Evolutionary conservation across 2,329 filamentous ascomycete species (phyloP), one percentile per base, ranked within the genome.

Genomic region (Alternaria incomplexa): DNA sequence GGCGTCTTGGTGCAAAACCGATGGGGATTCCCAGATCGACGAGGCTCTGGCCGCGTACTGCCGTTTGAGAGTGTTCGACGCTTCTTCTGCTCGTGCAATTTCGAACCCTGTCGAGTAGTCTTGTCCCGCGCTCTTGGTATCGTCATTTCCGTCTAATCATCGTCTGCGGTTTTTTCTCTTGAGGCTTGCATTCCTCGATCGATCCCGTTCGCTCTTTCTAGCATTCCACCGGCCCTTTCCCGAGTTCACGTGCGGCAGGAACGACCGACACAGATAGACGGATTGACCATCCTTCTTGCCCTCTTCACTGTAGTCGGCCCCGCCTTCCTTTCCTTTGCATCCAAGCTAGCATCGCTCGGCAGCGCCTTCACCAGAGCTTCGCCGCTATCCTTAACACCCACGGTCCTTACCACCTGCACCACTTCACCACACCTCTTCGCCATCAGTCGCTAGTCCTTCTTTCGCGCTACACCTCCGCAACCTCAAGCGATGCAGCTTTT

Each of bases 401-500:
- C 62, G 17, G 54, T 64, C 65, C 58, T 53, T 63, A 59, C 58
- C 58, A 46, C 55, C 43, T 30, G 17, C 20, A 13, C 57, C 13
- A 9, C 9, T 22, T 23, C 44, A 23, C 20, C 45, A 56, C 45
- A 48, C 48, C 45, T 50, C 51, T 11, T 30, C 50, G 28, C 32
- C 28, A 44, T 52, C 57, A 53, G 51, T 64, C 61, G 50, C 50
- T 65, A 58, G 50, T 26, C 43, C 44, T 40, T 58, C 56, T 17
- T 53, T 61, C 22, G 22, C 40, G 58, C 58, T 66, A 56, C 56
- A 46, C 46, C 23, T 56, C 47, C 23, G 43, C 48, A 26, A 55
- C 30, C 51, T 47, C 57, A 58, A 67, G 66, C 67, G 56, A 73
- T 73, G 70, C 70, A 63, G 66, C 63, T 48, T 46, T 53, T 46